Base-by-base conservation (phyloP, 768 basidiomycete species). In the Amylocystis lapponica region DNA sequence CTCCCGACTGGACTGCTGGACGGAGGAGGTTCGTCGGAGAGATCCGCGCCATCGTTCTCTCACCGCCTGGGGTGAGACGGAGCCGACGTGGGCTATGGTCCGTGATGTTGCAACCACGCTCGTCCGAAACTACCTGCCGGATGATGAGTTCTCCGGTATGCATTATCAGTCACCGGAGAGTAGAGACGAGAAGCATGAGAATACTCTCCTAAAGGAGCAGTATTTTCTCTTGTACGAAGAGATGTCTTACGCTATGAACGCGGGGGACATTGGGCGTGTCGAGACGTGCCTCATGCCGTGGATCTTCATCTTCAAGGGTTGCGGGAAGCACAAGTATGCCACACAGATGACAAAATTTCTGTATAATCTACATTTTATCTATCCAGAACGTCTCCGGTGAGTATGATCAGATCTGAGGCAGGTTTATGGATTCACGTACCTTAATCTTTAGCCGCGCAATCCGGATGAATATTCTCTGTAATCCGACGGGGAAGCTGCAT, bases 141-240 rank as follows among this genome's bases (percentile, higher is more conserved):
- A n/a, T n/a, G n/a, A n/a, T n/a, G n/a, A n/a, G n/a, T n/a, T n/a
- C n/a, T n/a, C n/a, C n/a, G n/a, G n/a, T n/a, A n/a, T n/a, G n/a
- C n/a, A n/a, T n/a, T n/a, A n/a, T n/a, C n/a, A n/a, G n/a, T n/a
- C 39, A 3, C 19, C 20, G 12, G 21, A 6, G 0, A 44, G 50
- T 7, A 43, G 62, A 5, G 69, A 72, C 47, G 13, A 59, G 27
- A 56, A 64, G 13, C 43, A 50, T 12, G 63, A 68, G 45, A 73
- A 74, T 41, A 38, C 42, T 0, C 27, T 66, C 6, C 42, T 69
- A 0, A 21, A 49, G 2, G 54, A 69, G 11, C 47, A 66, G 22
- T 65, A 68, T 21, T 53, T 66, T 8, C 33, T 70, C 1, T 57
- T 72, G 0, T 74, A 75, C 39, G 63, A 69, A 29, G 71, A 73